These are phyloP conservation scores for Sungouiella blattae DNA, from an alignment of 805 yeast species.

Conservation along the genomic window DNA sequence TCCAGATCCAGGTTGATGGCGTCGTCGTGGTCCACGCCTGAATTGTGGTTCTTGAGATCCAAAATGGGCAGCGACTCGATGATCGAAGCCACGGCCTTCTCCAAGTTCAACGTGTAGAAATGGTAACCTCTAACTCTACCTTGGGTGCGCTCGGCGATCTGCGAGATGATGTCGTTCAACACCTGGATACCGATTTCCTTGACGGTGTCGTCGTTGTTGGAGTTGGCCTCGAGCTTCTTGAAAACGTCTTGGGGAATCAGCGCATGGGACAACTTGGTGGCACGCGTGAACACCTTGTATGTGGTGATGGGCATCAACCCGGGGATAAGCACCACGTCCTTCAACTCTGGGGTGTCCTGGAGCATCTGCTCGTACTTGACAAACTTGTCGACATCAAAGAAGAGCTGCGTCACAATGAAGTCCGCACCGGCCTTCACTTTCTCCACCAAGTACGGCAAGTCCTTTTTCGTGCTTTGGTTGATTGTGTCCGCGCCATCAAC, in stretches of 20 bases:
- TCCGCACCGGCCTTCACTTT: slow-evolving; percentile 94
- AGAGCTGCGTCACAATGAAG: slow-evolving; percentile 85
- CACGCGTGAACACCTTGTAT: slow-evolving; percentile 75
- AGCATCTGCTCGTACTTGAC: slow-evolving; percentile 57
- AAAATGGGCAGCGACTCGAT: slow-evolving; percentile 60
- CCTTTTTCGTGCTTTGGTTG: slow-evolving; percentile 63
- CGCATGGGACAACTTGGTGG: slow-evolving; percentile 87
- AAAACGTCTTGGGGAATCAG: slow-evolving; percentile 61
- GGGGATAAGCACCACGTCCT: slow-evolving; percentile 64
- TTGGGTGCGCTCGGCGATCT: slow-evolving; percentile 49
- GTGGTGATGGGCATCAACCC: slow-evolving; percentile 93
- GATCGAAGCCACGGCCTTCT: slow-evolving; percentile 85
- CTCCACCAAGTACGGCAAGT: slow-evolving; percentile 75
- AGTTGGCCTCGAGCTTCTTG: slow-evolving; percentile 51
- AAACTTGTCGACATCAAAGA: slow-evolving; percentile 82
- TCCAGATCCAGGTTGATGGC: slow-evolving; percentile 41
- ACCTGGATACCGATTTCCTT: slow-evolving; percentile 80
- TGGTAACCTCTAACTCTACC: slow-evolving; percentile 78
- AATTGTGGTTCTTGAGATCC: slow-evolving; percentile 34
- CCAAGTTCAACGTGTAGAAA: slow-evolving; percentile 88
- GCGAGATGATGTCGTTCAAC: slow-evolving; percentile 58
- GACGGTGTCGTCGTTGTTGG: slow-evolving; percentile 70
- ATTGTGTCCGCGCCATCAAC: slow-evolving; percentile 75
- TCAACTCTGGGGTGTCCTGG: slow-evolving; percentile 38
- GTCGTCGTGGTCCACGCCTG: slow-evolving; percentile 18